phyloP scores from a whole-genome alignment of 2,329 filamentous ascomycete species.

The Dactylella cylindrospora region DNA sequence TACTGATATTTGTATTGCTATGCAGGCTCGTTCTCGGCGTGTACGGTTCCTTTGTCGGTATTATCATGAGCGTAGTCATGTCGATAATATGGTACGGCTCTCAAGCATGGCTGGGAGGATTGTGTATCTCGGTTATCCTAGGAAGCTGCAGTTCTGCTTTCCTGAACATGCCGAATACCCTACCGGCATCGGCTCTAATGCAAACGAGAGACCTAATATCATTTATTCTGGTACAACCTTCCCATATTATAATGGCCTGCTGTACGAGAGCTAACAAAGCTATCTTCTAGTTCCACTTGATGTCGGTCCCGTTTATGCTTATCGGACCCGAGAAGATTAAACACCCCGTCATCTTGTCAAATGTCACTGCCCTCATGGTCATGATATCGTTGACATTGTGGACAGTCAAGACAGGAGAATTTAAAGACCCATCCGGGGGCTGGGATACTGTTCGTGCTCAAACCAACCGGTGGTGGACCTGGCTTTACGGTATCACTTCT shows the following conservation, averaged over 20 bases:
- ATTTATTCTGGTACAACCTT: slow-evolving; percentile 29
- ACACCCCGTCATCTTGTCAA: slow-evolving; percentile 38
- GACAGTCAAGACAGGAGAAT: slow-evolving; percentile 40
- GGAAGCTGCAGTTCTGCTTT: slow-evolving; percentile 34
- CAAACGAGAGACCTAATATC: slow-evolving; percentile 39
- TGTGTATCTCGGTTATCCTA: slow-evolving; percentile 40
- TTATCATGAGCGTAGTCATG: slow-evolving; percentile 41
- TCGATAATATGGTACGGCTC: slow-evolving; percentile 43
- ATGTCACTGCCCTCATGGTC: slow-evolving; percentile 29
- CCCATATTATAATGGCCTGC: background rate
- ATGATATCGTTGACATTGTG: slow-evolving; percentile 40
- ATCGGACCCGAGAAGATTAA: slow-evolving; percentile 43
- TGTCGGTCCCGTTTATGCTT: slow-evolving; percentile 38
- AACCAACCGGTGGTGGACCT: slow-evolving; percentile 50
- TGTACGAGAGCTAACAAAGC: slow-evolving; percentile 6
- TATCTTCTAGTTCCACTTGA: slow-evolving; percentile 22
- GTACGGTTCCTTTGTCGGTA: slow-evolving; percentile 38
- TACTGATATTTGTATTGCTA: background rate
- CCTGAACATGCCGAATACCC: slow-evolving; percentile 37
- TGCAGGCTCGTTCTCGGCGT: slow-evolving; percentile 34
- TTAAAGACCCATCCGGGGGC: slow-evolving; percentile 34
- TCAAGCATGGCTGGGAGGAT: slow-evolving; percentile 37
- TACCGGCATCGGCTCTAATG: slow-evolving; percentile 27
- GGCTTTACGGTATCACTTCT: slow-evolving; percentile 53
- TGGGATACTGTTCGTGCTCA: slow-evolving; percentile 39